Percentiles rank a stretch among this genome's conserved stretches.
Evolutionary conservation across 2,329 filamentous ascomycete genomes (phyloP).

Genomic region (Fusarium mangiferae): DNA sequence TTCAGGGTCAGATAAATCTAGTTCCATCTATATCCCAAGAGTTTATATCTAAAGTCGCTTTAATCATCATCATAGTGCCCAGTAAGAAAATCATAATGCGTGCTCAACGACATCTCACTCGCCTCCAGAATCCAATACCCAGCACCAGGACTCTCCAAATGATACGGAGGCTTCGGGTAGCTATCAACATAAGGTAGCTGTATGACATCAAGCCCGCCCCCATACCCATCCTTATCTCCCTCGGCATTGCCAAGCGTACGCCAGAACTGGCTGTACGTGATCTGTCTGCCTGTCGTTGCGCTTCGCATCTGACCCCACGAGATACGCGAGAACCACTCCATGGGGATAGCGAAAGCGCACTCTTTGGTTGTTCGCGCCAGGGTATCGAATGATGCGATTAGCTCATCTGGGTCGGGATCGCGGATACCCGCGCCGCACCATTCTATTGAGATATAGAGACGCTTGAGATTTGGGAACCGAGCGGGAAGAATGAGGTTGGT

Average conservation of each 20-base stretch:
- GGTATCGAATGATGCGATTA: not conserved
- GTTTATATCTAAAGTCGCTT: not conserved
- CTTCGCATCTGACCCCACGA: not conserved
- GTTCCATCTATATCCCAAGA: not conserved
- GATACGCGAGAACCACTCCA: not conserved
- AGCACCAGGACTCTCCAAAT: not conserved
- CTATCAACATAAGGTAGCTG: conserved; percentile 1
- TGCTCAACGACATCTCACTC: not conserved
- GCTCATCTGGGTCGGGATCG: not conserved
- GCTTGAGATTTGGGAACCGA: not conserved
- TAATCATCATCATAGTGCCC: not conserved
- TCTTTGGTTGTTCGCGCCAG: not conserved
- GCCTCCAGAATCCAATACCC: conserved; percentile 15
- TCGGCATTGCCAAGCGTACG: not conserved
- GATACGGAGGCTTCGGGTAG: not conserved
- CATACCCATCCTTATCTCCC: not conserved
- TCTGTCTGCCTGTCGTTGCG: not conserved
- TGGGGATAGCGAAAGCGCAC: not conserved
- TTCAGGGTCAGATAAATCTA: not conserved
- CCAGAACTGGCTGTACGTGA: conserved; percentile 3
- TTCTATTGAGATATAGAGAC: not conserved
- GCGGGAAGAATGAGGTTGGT: not conserved
- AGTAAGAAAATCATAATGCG: not conserved
- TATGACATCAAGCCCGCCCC: not conserved
- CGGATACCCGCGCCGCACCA: rapidly evolving